Percentiles rank a stretch among this genome's conserved stretches.
phyloP scores from a whole-genome alignment of 1,139 yeast species.

The Casaregolazyma suthepensis region DNA sequence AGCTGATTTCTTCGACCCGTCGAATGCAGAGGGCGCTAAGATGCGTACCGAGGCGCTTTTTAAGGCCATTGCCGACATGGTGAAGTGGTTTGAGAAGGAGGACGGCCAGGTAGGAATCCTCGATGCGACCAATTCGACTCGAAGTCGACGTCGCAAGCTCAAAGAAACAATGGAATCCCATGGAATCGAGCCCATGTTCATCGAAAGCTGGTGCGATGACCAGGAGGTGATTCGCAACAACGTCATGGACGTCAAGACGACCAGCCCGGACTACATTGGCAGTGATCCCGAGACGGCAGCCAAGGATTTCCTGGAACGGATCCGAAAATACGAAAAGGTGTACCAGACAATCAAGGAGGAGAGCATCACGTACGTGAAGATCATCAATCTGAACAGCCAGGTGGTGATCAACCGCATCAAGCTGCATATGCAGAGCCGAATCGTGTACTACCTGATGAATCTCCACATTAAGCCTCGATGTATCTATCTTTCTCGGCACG shows the following conservation, averaged over 20 bases:
- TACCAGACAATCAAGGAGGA: conserved; percentile 65
- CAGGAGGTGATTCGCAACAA: conserved; percentile 70
- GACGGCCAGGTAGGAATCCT: conserved; percentile 86
- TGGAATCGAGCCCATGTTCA: conserved; percentile 79
- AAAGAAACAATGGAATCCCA: conserved; percentile 57
- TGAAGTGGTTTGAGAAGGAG: conserved; percentile 77
- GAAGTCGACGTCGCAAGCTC: conserved; percentile 62
- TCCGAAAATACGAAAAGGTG: conserved; percentile 61
- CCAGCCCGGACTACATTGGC: conserved; percentile 81
- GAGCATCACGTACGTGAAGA: conserved; percentile 73
- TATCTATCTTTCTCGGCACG: conserved; percentile 92
- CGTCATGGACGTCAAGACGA: conserved; percentile 75
- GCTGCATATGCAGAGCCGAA: conserved; percentile 83
- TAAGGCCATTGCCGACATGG: conserved; percentile 73
- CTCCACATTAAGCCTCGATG: conserved; percentile 86
- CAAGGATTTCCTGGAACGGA: conserved; percentile 65
- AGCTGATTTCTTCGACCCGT: conserved; percentile 74
- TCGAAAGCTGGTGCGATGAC: conserved; percentile 89
- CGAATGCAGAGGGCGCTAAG: conserved; percentile 56
- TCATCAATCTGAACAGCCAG: conserved; percentile 81
- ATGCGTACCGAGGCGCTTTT: conserved; percentile 66
- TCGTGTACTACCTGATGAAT: conserved; percentile 93
- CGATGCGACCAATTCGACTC: conserved; percentile 82
- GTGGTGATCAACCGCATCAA: conserved; percentile 83
- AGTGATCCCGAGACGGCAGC: conserved; percentile 68